These are phyloP conservation scores for Phymatotrichopsis omnivora DNA, from an alignment of 2,329 filamentous ascomycete species.

Conservation along the genomic window DNA sequence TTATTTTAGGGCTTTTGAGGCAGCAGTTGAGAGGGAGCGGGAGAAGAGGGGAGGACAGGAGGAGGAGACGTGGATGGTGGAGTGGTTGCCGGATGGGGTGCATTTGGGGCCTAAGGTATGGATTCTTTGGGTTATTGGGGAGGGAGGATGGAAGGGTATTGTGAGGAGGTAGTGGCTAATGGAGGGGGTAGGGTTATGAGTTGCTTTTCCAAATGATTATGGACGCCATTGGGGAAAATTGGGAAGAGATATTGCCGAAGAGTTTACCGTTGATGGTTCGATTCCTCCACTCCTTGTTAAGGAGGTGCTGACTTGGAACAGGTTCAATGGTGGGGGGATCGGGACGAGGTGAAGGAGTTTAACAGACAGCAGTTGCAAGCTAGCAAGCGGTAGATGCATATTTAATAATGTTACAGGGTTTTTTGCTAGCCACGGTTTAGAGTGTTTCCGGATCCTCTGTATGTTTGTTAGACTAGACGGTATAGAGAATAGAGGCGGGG, in stretches of 20 bases:
- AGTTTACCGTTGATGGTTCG: too few species aligned
- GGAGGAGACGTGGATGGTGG: slow-evolving; percentile 8
- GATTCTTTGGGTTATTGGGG: too few species aligned
- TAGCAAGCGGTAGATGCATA: neutral
- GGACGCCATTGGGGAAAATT: too few species aligned
- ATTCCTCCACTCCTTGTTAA: too few species aligned
- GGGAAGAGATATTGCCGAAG: too few species aligned
- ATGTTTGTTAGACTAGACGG: slow-evolving; percentile 13
- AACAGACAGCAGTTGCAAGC: too few species aligned
- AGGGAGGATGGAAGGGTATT: too few species aligned
- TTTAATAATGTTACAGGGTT: neutral
- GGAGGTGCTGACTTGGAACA: too few species aligned
- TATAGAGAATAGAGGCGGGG: slow-evolving; percentile 3
- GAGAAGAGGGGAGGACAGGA: neutral
- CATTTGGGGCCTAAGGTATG: slow-evolving; percentile 34
- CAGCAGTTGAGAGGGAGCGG: neutral
- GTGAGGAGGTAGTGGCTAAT: too few species aligned
- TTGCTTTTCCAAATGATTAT: too few species aligned
- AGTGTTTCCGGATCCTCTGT: slow-evolving; percentile 63
- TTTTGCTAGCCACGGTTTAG: slow-evolving; percentile 57
- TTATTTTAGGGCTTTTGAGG: neutral
- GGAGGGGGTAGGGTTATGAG: too few species aligned
- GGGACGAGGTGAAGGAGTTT: slow-evolving; percentile 2
- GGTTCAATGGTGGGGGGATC: slow-evolving; percentile 19
- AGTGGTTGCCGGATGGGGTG: slow-evolving; percentile 36